Evolutionary conservation across 2,329 filamentous ascomycete species (phyloP).

Genomic region (Monascus ruber): DNA sequence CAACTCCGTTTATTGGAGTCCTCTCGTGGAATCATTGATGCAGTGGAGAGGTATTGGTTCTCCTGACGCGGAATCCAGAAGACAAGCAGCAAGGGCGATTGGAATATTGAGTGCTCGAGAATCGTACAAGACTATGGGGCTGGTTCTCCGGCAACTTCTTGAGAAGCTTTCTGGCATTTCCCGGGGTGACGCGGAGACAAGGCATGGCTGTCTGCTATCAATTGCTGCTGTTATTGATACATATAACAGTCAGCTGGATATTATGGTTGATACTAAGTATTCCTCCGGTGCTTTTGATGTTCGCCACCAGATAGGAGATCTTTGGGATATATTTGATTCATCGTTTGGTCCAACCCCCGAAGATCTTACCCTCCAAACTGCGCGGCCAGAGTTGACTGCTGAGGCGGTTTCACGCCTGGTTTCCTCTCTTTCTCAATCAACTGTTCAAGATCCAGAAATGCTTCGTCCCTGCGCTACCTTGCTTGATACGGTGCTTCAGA

Average conservation of each 20-base stretch:
- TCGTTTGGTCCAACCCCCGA: slow-evolving; percentile 22
- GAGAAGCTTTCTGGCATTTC: slow-evolving; percentile 26
- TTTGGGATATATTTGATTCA: slow-evolving; percentile 30
- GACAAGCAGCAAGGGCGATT: slow-evolving; percentile 59
- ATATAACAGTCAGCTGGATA: slow-evolving; percentile 12
- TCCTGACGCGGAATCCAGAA: slow-evolving; percentile 60
- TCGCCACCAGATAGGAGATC: slow-evolving; percentile 13
- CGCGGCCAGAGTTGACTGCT: slow-evolving; percentile 31
- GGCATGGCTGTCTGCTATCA: slow-evolving; percentile 34
- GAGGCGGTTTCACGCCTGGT: slow-evolving; percentile 31
- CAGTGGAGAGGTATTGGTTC: slow-evolving; percentile 85
- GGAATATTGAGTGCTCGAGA: slow-evolving; percentile 36
- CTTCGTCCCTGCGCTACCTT: slow-evolving; percentile 10
- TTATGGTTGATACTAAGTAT: slow-evolving; percentile 8
- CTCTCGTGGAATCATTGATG: slow-evolving; percentile 58
- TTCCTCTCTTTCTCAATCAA: slow-evolving; percentile 24
- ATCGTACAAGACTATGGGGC: slow-evolving; percentile 17
- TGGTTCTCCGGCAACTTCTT: slow-evolving; percentile 22
- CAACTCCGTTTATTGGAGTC: slow-evolving; percentile 51
- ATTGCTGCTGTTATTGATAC: slow-evolving; percentile 28
- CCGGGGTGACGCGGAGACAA: slow-evolving; percentile 29
- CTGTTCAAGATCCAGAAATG: slow-evolving; percentile 3
- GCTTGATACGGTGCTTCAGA: slow-evolving; percentile 18
- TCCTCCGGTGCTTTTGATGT: slow-evolving; percentile 15
- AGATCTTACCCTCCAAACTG: slow-evolving; percentile 27